A percentile compares a stretch with the other conserved stretches of the same genome.
These are phyloP conservation scores for Vigna nakashimae DNA, from an alignment of 306 rosid species.

Conservation along the genomic window DNA sequence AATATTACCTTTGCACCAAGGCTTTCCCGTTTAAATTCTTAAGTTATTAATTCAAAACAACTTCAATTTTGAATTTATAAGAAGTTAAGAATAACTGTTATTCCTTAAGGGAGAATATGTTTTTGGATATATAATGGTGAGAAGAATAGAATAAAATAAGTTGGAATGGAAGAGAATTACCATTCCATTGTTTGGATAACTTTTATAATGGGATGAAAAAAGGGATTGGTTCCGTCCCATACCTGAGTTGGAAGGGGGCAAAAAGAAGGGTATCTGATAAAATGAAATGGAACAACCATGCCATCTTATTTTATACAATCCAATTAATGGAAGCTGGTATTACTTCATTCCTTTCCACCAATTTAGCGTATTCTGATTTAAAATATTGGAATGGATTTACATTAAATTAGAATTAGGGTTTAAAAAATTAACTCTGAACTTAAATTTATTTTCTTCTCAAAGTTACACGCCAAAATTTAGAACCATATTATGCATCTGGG, in stretches of 20 bases:
- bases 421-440: conserved; percentile 1
- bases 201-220: neutral
- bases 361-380: conserved; percentile 1
- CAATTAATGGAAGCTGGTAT: conserved; percentile 7
- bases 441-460: conserved; percentile 37
- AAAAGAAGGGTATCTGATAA: neutral
- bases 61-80: conserved; percentile 11
- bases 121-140: neutral
- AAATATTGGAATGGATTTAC: neutral
- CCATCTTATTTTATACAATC: neutral
- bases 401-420: conserved; percentile 28
- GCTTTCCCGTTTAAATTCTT: neutral
- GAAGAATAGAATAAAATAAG: neutral
- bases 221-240: neutral
- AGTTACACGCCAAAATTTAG: neutral
- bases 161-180: neutral
- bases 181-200: too few species aligned
- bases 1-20: neutral
- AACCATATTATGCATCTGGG: conserved; percentile 30
- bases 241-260: neutral
- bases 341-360: neutral
- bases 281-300: neutral
- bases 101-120: neutral
- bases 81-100: conserved; percentile 19
- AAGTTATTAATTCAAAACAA: conserved; percentile 20